Evolutionary conservation across 768 basidiomycete species (phyloP).

Genomic region (Botryobasidium botryosum): DNA sequence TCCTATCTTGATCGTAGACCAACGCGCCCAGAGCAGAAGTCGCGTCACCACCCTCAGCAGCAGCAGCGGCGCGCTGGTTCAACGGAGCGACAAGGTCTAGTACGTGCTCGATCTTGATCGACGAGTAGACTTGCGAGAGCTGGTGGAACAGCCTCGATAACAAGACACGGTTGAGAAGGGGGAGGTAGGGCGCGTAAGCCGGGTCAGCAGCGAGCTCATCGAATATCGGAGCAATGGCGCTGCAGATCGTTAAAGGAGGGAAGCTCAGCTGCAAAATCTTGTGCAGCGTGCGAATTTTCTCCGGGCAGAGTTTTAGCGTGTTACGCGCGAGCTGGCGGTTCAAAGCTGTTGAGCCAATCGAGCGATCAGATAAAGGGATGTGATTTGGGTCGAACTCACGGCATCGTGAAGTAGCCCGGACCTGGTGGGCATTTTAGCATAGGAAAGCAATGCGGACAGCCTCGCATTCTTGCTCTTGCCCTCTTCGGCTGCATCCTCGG

Average conservation of each 20-base stretch:
- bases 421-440: slow-evolving; percentile 70
- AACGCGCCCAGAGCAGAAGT: slow-evolving; percentile 10
- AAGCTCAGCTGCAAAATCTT: slow-evolving; percentile 82
- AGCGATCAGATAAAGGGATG: slow-evolving; percentile 7
- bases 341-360: neutral
- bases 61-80: too few relatives aligned
- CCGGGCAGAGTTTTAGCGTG: slow-evolving; percentile 63
- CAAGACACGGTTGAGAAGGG: slow-evolving; percentile 80
- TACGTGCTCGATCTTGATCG: slow-evolving; percentile 63
- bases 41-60: slow-evolving; percentile 20
- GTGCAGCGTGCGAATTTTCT: slow-evolving; percentile 61
- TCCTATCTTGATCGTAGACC: slow-evolving; percentile 50
- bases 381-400: slow-evolving; percentile 27
- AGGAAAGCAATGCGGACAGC: slow-evolving; percentile 69
- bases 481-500: slow-evolving; percentile 32
- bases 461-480: slow-evolving; percentile 54
- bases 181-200: slow-evolving; percentile 64
- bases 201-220: slow-evolving; percentile 35
- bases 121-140: slow-evolving; percentile 82
- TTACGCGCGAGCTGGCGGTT: slow-evolving; percentile 52
- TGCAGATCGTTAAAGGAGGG: slow-evolving; percentile 76
- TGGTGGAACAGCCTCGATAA: slow-evolving; percentile 82
- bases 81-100: slow-evolving; percentile 66
- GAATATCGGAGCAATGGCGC: slow-evolving; percentile 63
- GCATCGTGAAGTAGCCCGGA: slow-evolving; percentile 77